Percentiles rank a stretch among this genome's conserved stretches.
These are phyloP conservation scores for Wickerhamiella musiphila DNA, from an alignment of 805 yeast genomes.

Conservation along the genomic window DNA sequence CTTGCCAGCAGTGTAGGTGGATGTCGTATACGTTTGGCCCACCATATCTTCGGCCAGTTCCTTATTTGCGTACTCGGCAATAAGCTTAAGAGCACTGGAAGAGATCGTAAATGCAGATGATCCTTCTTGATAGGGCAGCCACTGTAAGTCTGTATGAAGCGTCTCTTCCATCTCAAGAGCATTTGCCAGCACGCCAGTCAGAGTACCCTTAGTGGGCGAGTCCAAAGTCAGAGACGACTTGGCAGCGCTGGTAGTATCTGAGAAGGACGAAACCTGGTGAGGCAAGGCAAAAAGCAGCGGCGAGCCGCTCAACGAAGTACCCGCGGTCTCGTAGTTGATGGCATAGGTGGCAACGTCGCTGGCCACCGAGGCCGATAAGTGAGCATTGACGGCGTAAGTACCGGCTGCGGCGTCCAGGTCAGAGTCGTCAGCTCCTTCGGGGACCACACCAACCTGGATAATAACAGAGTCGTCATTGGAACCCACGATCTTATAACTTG, in stretches of 20 bases:
- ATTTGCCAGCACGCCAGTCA: constrained; percentile 22
- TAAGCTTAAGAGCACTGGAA: constrained; percentile 25
- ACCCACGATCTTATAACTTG: constrained; percentile 24
- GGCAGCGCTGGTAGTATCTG: constrained; percentile 17
- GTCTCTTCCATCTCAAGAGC: constrained; percentile 21
- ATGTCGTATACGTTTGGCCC: constrained; percentile 47
- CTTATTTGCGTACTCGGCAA: constrained; percentile 31
- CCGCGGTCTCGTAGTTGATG: constrained; percentile 32
- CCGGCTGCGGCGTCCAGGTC: constrained; percentile 55
- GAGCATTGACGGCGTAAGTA: constrained; percentile 35
- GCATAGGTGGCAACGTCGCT: constrained; percentile 32
- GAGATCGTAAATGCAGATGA: constrained; percentile 25
- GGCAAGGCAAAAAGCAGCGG: constrained; percentile 46
- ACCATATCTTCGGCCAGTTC: constrained; percentile 41
- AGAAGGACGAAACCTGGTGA: constrained; percentile 38
- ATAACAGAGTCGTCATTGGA: constrained; percentile 21
- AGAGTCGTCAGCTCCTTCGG: constrained; percentile 23
- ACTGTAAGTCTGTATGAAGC: constrained; percentile 29
- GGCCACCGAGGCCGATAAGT: constrained; percentile 29
- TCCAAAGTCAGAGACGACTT: constrained; percentile 23
- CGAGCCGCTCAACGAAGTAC: constrained; percentile 28
- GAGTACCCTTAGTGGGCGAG: constrained; percentile 32
- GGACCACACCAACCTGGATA: constrained; percentile 36
- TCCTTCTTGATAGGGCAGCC: constrained; percentile 35
- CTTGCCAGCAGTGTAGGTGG: constrained; percentile 87